Percentiles rank a stretch among this genome's conserved stretches.
These are phyloP conservation scores for Rhizophagus sp. DNA, from an alignment of 192 early-diverging fungal genomes.

Conservation along the genomic window DNA sequence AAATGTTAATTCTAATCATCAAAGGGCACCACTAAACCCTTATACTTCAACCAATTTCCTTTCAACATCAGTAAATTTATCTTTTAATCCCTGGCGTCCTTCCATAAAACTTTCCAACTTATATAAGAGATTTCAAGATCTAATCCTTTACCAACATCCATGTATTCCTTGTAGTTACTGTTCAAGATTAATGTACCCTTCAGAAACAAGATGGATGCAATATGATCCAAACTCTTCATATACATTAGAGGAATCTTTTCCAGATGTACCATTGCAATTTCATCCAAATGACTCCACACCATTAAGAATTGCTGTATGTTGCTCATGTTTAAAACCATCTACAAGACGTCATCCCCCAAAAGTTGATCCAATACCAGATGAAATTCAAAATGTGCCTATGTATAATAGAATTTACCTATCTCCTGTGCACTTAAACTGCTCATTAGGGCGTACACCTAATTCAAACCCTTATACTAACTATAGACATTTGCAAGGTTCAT, in stretches of 20 bases:
- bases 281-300: neutral
- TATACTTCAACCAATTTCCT: no score
- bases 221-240: neutral
- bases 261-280: neutral
- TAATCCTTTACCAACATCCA: conserved; percentile 8
- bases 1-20: no score
- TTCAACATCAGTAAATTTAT: no score
- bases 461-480: conserved; percentile 11
- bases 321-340: neutral
- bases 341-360: neutral
- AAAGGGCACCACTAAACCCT: no score
- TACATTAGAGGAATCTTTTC: neutral
- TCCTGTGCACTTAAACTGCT: neutral
- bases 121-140: neutral
- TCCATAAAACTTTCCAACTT: neutral
- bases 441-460: neutral
- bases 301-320: conserved; percentile 7
- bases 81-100: no score
- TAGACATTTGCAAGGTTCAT: neutral
- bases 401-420: conserved; percentile 6
- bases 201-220: neutral
- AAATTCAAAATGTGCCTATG: neutral
- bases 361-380: neutral
- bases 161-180: conserved; percentile 17
- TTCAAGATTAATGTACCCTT: conserved; percentile 6